Evolutionary conservation across 805 yeast genomes (phyloP).

Genomic region (Torulaspora delbrueckii): DNA sequence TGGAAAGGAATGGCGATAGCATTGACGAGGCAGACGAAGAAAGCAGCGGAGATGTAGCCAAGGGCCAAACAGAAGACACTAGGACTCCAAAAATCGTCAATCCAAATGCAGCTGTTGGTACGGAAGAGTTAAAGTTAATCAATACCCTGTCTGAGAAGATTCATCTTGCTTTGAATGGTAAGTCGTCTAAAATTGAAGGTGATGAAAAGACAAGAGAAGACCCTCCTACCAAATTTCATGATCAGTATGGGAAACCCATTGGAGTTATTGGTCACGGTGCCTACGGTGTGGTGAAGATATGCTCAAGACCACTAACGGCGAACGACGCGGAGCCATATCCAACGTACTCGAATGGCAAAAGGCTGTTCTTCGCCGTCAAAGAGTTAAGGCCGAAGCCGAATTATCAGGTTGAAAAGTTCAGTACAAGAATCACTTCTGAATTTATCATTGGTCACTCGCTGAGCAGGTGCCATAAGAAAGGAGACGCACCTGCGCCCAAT

Average conservation of each 20-base stretch:
- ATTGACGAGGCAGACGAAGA: slow-evolving; percentile 13
- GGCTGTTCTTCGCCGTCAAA: slow-evolving; percentile 80
- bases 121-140: slow-evolving; percentile 45
- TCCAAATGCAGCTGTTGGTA: slow-evolving; percentile 44
- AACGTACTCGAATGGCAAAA: slow-evolving; percentile 60
- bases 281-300: slow-evolving; percentile 83
- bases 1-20: slow-evolving; percentile 7
- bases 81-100: slow-evolving; percentile 25
- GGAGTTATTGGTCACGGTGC: slow-evolving; percentile 85
- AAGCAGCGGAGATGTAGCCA: slow-evolving; percentile 5
- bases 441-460: slow-evolving; percentile 80
- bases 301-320: slow-evolving; percentile 48
- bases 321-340: slow-evolving; percentile 28
- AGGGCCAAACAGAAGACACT: background rate
- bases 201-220: slow-evolving; percentile 6
- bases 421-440: slow-evolving; percentile 83
- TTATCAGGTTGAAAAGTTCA: slow-evolving; percentile 84
- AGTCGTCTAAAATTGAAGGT: slow-evolving; percentile 12
- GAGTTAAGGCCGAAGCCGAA: slow-evolving; percentile 81
- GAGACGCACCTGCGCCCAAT: slow-evolving; percentile 42
- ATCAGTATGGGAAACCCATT: slow-evolving; percentile 48
- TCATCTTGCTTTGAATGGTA: slow-evolving; percentile 39
- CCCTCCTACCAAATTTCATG: slow-evolving; percentile 30
- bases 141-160: slow-evolving; percentile 46
- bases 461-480: slow-evolving; percentile 43